A percentile compares a stretch with the other conserved stretches of the same genome.
phyloP scores from a whole-genome alignment of 2,329 filamentous ascomycete species.

The Microcyclospora tardicrescens region DNA sequence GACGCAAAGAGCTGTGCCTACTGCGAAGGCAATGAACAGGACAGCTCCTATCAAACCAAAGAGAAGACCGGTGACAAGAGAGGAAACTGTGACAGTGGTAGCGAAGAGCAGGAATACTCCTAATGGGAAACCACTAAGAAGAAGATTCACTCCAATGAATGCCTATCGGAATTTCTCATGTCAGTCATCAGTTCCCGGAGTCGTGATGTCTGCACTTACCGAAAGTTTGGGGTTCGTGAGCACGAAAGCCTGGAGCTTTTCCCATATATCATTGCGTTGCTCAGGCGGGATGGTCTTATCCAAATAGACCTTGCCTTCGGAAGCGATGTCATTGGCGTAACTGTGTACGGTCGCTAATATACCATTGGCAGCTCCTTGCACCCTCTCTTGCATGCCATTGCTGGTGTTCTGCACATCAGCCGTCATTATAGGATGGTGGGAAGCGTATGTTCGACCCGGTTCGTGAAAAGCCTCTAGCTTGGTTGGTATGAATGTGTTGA shows the following conservation, averaged over 20 bases:
- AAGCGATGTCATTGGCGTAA: constrained; percentile 14
- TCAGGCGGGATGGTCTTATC: constrained; percentile 47
- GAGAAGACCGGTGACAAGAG: constrained; percentile 46
- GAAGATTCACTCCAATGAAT: constrained; percentile 52
- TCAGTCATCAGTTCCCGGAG: no score
- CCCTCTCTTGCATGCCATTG: constrained; percentile 11
- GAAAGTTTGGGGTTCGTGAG: constrained; percentile 54
- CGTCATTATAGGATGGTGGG: no score
- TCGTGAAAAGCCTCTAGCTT: no score
- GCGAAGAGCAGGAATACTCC: constrained; percentile 56
- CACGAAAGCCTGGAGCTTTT: constrained; percentile 44
- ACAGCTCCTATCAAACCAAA: constrained; percentile 38
- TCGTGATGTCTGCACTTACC: constrained; percentile 33
- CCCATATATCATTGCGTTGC: constrained; percentile 45
- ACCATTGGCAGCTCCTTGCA: constrained; percentile 15
- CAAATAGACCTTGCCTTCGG: constrained; percentile 26
- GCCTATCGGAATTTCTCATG: constrained; percentile 34
- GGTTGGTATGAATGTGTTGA: no score
- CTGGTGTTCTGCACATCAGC: no score
- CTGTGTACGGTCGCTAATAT: constrained; percentile 18
- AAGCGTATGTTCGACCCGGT: no score
- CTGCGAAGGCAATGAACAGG: constrained; percentile 54
- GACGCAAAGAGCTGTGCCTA: constrained; percentile 52
- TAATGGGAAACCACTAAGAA: constrained; percentile 54
- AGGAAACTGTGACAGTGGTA: constrained; percentile 48